Percentiles rank a stretch among this genome's conserved stretches.
phyloP scores from a whole-genome alignment of 1,284 basidiomycete genomes.

The Ustanciosporium gigantosporum region DNA sequence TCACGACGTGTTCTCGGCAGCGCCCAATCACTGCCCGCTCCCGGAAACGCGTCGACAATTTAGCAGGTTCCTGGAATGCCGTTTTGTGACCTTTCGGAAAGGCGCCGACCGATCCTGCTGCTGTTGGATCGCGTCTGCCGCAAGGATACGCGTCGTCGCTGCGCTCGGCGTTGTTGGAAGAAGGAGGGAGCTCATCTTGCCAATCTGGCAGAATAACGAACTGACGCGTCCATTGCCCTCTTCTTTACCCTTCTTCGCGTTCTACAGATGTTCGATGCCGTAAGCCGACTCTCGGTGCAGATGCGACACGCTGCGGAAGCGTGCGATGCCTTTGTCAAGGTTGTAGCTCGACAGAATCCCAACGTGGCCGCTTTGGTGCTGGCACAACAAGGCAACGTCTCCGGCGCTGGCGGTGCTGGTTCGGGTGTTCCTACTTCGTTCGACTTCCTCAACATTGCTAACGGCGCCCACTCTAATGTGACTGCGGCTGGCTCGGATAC shows the following conservation, averaged over 20 bases:
- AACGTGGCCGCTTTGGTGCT: slow-evolving; percentile 43
- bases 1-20: background rate
- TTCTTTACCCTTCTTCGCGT: no score
- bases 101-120: no score
- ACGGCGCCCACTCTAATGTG: slow-evolving; percentile 24
- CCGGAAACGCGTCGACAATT: no score
- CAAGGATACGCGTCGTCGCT: no score
- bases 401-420: slow-evolving; percentile 10
- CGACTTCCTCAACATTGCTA: slow-evolving; percentile 38
- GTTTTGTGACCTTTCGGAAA: no score
- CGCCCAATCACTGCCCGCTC: no score
- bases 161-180: no score
- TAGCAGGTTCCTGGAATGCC: no score
- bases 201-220: no score
- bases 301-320: slow-evolving; percentile 42
- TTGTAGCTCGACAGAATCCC: slow-evolving; percentile 41
- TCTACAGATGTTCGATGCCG: slow-evolving; percentile 43
- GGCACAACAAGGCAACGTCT: slow-evolving; percentile 35
- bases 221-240: background rate
- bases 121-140: no score
- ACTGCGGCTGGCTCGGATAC: slow-evolving; percentile 17
- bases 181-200: no score
- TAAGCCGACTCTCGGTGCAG: slow-evolving; percentile 40
- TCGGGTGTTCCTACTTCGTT: slow-evolving; percentile 25
- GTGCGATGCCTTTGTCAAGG: slow-evolving; percentile 47